Conservation (phyloP, 495 filamentous ascomycete genomes). For the Recurvomyces mirabilis region DNA sequence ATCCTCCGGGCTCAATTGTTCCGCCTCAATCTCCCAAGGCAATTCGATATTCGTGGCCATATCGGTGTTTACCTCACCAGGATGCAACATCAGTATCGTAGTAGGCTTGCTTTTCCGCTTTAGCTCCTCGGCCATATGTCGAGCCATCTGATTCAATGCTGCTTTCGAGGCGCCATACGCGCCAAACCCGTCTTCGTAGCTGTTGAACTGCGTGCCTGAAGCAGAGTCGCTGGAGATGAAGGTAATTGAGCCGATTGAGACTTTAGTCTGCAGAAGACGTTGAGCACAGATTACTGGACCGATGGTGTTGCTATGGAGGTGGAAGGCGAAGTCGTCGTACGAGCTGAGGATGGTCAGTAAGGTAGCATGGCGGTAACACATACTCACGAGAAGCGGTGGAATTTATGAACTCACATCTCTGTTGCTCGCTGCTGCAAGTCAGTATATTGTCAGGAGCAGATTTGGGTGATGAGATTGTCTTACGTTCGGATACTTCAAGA, state of each 20-base stretch:
- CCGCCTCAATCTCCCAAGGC: conserved; percentile 41
- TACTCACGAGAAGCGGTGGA: too few species aligned
- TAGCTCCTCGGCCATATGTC: conserved; percentile 46
- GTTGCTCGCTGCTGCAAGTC: conserved; percentile 31
- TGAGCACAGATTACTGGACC: conserved; percentile 47
- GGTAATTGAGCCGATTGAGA: conserved; percentile 35
- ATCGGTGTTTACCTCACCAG: conserved; percentile 45
- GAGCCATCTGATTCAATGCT: conserved; percentile 45
- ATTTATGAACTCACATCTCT: conserved; percentile 35
- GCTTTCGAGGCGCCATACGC: conserved; percentile 48
- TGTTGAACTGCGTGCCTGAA: conserved; percentile 36
- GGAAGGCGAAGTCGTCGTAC: conserved; percentile 41
- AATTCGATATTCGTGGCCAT: conserved; percentile 37
- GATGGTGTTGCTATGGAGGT: conserved; percentile 47
- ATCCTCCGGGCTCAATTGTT: conserved; percentile 38
- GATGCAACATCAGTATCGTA: conserved; percentile 44
- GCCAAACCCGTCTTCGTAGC: conserved; percentile 48
- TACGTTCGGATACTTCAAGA: conserved; percentile 47
- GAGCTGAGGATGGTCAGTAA: conserved; percentile 26
- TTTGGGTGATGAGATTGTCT: conserved; percentile 4
- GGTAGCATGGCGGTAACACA: too few species aligned
- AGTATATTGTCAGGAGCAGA: too few species aligned
- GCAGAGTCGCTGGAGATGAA: conserved; percentile 47
- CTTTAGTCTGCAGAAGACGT: conserved; percentile 36
- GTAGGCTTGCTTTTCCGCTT: conserved; percentile 37